Evolutionary conservation across 345 rosid genomes (phyloP).

Genomic region (Populus pruinosa): DNA sequence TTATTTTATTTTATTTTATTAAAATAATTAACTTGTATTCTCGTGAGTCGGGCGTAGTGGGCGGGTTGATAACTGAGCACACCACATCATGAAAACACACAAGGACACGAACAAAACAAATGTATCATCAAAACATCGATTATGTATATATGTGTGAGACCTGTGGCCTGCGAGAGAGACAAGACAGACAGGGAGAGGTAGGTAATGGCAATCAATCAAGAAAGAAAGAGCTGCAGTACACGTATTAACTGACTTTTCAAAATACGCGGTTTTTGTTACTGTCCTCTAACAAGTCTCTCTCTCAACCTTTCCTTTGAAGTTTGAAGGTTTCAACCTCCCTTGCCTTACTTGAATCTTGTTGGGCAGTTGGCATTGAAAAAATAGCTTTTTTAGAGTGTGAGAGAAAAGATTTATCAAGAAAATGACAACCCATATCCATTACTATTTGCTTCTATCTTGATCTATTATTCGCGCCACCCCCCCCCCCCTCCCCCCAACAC

Average conservation of each 20-base stretch:
- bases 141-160: not conserved
- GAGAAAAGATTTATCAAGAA: not conserved
- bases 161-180: no score
- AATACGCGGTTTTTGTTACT: conserved; percentile 23
- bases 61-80: no score
- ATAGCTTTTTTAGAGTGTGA: not conserved
- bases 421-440: conserved; percentile 15
- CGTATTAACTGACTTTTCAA: conserved; percentile 23
- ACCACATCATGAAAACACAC: no score
- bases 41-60: no score
- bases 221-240: not conserved
- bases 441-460: not conserved
- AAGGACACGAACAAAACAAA: no score
- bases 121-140: not conserved
- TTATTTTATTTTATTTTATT: no score
- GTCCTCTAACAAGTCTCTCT: not conserved
- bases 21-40: no score
- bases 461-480: not conserved
- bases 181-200: not conserved
- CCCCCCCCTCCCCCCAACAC: not conserved
- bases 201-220: not conserved
- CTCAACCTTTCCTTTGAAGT: conserved; percentile 16
- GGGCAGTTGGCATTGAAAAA: conserved; percentile 4
- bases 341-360: not conserved
- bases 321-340: conserved; percentile 26